Conservation (phyloP, 2,329 filamentous ascomycete species). For the Ambrosiella beaveri region DNA sequence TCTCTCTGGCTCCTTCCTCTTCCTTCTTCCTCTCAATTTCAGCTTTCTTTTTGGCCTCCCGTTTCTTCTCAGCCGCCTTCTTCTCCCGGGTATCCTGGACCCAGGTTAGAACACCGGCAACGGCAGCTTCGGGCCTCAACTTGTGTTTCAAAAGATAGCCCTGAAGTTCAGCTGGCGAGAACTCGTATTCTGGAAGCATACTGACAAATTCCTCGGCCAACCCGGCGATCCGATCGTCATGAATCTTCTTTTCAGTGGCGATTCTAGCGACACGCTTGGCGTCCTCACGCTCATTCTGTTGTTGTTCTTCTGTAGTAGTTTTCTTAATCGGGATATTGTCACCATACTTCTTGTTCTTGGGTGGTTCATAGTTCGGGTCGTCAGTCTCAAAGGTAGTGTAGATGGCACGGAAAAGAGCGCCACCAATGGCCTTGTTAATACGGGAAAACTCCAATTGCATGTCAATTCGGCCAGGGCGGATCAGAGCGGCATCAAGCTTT, state of each 20-base stretch:
- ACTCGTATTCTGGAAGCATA: conserved; percentile 35
- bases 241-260: conserved; percentile 16
- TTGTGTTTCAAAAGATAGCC: conserved; percentile 41
- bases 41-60: conserved; percentile 20
- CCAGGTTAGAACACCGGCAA: conserved; percentile 32
- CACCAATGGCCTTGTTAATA: conserved; percentile 34
- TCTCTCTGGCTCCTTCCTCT: conserved; percentile 19
- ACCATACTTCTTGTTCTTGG: not conserved
- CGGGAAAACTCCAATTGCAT: conserved; percentile 39
- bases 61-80: conserved; percentile 19
- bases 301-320: conserved; percentile 1
- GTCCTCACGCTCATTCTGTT: conserved; percentile 15
- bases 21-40: conserved; percentile 20
- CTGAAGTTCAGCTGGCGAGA: conserved; percentile 44
- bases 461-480: conserved; percentile 45
- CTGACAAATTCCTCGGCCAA: conserved; percentile 32
- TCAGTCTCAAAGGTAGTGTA: conserved; percentile 36
- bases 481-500: conserved; percentile 43
- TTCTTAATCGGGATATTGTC: not conserved
- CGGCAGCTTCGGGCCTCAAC: conserved; percentile 30
- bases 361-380: conserved; percentile 13
- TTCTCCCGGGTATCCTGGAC: conserved; percentile 28
- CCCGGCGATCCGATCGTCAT: conserved; percentile 24
- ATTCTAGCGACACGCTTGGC: conserved; percentile 7
- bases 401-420: conserved; percentile 40